phyloP scores from a whole-genome alignment of 306 rosid genomes.

The Sicyos edulis region DNA sequence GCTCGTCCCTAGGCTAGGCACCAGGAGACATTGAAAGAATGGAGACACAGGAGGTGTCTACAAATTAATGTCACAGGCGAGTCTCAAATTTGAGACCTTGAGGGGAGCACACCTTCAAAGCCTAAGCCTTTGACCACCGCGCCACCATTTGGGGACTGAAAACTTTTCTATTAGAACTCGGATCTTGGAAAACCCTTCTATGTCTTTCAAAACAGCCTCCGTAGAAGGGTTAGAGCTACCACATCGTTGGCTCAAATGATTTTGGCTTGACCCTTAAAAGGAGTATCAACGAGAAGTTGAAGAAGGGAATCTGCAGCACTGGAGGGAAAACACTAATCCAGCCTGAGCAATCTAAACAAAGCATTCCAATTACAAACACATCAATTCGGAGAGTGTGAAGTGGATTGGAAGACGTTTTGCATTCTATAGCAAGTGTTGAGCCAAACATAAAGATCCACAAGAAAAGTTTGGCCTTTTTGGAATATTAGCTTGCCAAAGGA shows the following conservation, averaged over 20 bases:
- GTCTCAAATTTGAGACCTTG: too few relatives aligned
- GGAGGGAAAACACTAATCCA: background rate
- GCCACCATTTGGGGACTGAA: too few relatives aligned
- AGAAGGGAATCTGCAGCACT: background rate
- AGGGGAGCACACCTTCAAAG: too few relatives aligned
- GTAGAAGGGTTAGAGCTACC: background rate
- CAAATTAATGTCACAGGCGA: too few relatives aligned
- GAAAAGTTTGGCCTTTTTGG: background rate
- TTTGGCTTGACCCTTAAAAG: background rate
- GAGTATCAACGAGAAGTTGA: background rate
- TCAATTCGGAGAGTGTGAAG: background rate
- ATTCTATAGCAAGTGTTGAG: background rate
- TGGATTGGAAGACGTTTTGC: background rate
- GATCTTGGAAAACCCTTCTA: background rate
- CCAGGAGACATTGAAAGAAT: too few relatives aligned
- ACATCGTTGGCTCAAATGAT: background rate
- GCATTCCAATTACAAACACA: background rate
- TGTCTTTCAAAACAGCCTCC: background rate
- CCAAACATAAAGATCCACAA: background rate
- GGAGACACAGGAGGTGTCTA: too few relatives aligned
- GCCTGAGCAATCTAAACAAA: background rate
- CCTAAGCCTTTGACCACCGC: too few relatives aligned
- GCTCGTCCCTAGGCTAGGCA: too few relatives aligned
- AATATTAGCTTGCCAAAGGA: background rate
- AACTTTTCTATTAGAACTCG: background rate